A percentile compares a stretch with the other conserved stretches of the same genome.
These are phyloP conservation scores for Phlebiopsis flavidoalba DNA, from an alignment of 768 basidiomycete genomes.

Conservation along the genomic window DNA sequence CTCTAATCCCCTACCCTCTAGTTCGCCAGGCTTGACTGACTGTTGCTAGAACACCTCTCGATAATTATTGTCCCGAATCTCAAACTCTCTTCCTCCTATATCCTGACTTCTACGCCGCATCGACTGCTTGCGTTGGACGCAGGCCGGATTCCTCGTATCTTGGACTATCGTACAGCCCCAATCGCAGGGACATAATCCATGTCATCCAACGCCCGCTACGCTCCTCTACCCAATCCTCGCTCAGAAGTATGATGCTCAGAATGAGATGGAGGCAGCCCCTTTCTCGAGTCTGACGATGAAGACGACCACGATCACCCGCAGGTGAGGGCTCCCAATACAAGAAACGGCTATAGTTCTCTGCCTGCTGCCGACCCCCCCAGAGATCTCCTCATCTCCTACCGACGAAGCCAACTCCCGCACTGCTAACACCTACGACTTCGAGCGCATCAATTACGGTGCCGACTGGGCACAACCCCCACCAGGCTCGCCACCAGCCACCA, in stretches of 20 bases:
- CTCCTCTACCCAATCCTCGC: constrained; percentile 44
- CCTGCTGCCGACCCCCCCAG: constrained; percentile 20
- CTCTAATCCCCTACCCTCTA: neutral
- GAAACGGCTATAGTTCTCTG: constrained; percentile 23
- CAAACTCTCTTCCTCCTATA: neutral
- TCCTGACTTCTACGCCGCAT: neutral
- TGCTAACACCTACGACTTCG: constrained; percentile 65
- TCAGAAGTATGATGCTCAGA: constrained; percentile 40
- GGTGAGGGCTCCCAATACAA: constrained; percentile 30
- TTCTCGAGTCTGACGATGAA: constrained; percentile 48
- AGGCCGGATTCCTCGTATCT: neutral
- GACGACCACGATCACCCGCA: constrained; percentile 43
- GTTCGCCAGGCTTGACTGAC: constrained; percentile 4
- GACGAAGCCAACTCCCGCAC: constrained; percentile 2
- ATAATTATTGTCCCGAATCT: neutral
- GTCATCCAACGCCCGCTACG: constrained; percentile 47
- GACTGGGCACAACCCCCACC: constrained; percentile 53
- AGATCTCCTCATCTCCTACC: neutral
- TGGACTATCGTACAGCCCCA: neutral
- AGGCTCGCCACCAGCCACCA: constrained; percentile 68
- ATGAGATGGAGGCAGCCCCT: constrained; percentile 78
- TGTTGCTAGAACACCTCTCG: neutral
- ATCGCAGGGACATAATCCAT: constrained; percentile 3
- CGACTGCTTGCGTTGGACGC: neutral
- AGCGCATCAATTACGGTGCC: constrained; percentile 50